Evolutionary conservation across 306 rosid species (phyloP).

Genomic region (Rosa persica): DNA sequence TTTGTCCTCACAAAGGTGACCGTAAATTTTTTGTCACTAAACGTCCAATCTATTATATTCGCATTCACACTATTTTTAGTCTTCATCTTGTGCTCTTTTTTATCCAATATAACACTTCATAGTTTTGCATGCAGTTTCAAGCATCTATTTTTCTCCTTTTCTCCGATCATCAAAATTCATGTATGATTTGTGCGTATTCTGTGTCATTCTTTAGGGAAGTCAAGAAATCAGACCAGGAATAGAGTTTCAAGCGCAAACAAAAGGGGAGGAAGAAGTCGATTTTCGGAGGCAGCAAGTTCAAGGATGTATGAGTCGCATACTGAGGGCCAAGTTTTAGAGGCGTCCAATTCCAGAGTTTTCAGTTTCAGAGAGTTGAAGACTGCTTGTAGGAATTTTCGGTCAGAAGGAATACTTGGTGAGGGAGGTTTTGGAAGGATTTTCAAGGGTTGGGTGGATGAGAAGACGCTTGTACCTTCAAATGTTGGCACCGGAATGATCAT

Average conservation of each 20-base stretch:
- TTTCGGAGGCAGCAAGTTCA: neutral
- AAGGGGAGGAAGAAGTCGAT: neutral
- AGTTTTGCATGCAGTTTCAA: too few species aligned
- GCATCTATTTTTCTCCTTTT: too few species aligned
- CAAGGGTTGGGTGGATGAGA: constrained; percentile 42
- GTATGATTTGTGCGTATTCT: neutral
- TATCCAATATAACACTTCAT: too few species aligned
- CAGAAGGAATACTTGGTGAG: constrained; percentile 37
- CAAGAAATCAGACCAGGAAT: neutral
- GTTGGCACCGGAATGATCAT: constrained; percentile 29
- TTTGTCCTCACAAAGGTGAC: neutral
- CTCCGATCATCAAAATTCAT: neutral
- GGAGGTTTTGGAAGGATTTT: constrained; percentile 38
- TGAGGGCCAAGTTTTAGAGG: neutral
- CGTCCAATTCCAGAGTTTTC: constrained; percentile 23
- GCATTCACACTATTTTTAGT: too few species aligned
- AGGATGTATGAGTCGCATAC: neutral
- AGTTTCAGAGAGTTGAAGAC: constrained; percentile 27
- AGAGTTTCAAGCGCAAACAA: neutral
- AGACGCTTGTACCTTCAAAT: constrained; percentile 27
- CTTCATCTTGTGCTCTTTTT: too few species aligned
- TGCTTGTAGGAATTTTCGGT: constrained; percentile 34
- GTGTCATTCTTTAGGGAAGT: neutral
- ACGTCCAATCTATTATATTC: too few species aligned
- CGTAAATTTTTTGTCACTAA: too few species aligned